Percentiles rank a stretch among this genome's conserved stretches.
These are phyloP conservation scores for Colletotrichum sp. DNA, from an alignment of 2,329 filamentous ascomycete genomes.

Conservation along the genomic window DNA sequence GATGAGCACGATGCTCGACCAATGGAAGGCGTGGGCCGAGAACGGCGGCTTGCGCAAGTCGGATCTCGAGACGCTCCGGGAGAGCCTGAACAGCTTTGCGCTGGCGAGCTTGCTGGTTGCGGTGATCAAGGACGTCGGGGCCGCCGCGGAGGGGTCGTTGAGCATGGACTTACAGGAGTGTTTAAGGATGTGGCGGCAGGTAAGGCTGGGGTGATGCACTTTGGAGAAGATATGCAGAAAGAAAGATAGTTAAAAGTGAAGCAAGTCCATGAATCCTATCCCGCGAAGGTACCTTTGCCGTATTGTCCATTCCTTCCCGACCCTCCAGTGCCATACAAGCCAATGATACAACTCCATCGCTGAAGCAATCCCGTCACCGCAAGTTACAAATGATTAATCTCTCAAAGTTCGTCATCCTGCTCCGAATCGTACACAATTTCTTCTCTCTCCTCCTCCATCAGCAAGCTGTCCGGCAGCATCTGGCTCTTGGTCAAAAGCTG, in stretches of 20 bases:
- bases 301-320: neutral
- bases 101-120: conserved; percentile 53
- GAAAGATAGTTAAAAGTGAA: neutral
- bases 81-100: conserved; percentile 47
- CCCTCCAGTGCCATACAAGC: neutral
- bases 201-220: conserved; percentile 48
- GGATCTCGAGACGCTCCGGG: conserved; percentile 42
- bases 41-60: conserved; percentile 57
- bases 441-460: conserved; percentile 37
- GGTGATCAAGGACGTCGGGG: conserved; percentile 50
- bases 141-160: conserved; percentile 51
- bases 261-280: neutral
- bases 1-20: conserved; percentile 45
- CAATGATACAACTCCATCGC: neutral
- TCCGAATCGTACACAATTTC: conserved; percentile 21
- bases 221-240: neutral
- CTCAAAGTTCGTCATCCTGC: conserved; percentile 12
- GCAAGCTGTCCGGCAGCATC: conserved; percentile 54
- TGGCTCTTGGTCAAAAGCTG: conserved; percentile 58
- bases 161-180: conserved; percentile 61
- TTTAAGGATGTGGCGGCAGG: conserved; percentile 56
- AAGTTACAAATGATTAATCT: neutral
- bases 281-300: neutral
- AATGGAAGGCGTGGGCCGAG: conserved; percentile 61
- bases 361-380: neutral